A percentile compares a stretch with the other conserved stretches of the same genome.
Evolutionary conservation across 805 yeast species (phyloP).

Genomic region (Saturnispora bothae): DNA sequence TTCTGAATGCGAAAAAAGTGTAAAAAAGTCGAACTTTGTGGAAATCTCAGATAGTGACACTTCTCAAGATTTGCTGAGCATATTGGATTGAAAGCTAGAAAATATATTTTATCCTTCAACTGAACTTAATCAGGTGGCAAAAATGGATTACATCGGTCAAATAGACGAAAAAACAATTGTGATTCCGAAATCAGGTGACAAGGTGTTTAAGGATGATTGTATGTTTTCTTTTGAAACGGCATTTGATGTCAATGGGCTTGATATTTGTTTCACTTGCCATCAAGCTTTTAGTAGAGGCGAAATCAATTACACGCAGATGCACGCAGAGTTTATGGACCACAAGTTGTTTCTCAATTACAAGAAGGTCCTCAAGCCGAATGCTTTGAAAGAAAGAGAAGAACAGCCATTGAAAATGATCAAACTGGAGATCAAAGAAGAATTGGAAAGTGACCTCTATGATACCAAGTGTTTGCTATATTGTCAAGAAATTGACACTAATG

Average conservation of each 20-base stretch:
- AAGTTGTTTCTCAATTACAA: conserved; percentile 47
- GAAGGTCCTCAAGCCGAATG: conserved; percentile 37
- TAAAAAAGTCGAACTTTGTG: too few species aligned
- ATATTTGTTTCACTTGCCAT: conserved; percentile 65
- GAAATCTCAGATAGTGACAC: too few species aligned
- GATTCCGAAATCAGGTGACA: conserved; percentile 24
- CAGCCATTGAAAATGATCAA: conserved; percentile 43
- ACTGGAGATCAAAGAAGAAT: conserved; percentile 53
- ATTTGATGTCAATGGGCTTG: conserved; percentile 45
- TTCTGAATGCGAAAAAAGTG: too few species aligned
- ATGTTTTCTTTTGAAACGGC: conserved; percentile 75
- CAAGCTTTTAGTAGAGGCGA: conserved; percentile 50
- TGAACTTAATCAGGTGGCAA: conserved; percentile 2
- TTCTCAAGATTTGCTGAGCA: too few species aligned
- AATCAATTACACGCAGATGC: conserved; percentile 45
- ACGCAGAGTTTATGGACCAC: conserved; percentile 44
- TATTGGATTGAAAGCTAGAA: neutral
- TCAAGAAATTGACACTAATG: conserved; percentile 21
- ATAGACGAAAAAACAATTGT: conserved; percentile 13
- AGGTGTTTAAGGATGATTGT: conserved; percentile 81
- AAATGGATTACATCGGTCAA: conserved; percentile 13
- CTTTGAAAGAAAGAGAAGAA: conserved; percentile 20
- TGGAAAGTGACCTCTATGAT: conserved; percentile 55
- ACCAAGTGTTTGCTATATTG: conserved; percentile 33
- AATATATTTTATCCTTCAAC: neutral